Evolutionary conservation across 164 flowering plant species (phyloP).

Genomic region (Umbilicus rupestris): DNA sequence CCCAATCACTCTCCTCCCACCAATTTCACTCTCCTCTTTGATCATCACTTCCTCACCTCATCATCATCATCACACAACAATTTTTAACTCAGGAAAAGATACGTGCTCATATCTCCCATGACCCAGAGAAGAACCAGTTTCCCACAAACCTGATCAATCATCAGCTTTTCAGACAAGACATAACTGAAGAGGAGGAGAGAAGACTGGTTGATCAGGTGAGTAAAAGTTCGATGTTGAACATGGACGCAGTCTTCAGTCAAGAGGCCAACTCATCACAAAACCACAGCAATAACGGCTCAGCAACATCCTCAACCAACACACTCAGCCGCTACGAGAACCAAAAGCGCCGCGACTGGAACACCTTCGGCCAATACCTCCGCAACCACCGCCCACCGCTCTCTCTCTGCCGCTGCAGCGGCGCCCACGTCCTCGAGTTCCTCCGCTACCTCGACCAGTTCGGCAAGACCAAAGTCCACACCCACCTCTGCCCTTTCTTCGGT

Average conservation of each 20-base stretch:
- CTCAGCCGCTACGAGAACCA: slow-evolving; percentile 1
- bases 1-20: background rate
- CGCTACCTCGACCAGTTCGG: background rate
- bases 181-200: too few species aligned
- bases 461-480: background rate
- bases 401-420: background rate
- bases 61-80: too few species aligned
- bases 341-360: background rate
- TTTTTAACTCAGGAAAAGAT: too few species aligned
- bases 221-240: background rate
- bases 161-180: background rate
- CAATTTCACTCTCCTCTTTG: background rate
- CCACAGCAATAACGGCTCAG: background rate
- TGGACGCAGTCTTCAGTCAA: slow-evolving; percentile 2
- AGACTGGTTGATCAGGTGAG: background rate
- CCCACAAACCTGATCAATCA: background rate
- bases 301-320: background rate
- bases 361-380: background rate
- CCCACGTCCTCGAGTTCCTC: background rate
- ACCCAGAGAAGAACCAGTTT: background rate
- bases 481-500: background rate
- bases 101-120: too few species aligned
- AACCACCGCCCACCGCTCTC: background rate
- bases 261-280: background rate
- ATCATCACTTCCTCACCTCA: too few species aligned